Percentiles rank a stretch among this genome's conserved stretches.
Evolutionary conservation across 768 basidiomycete species (phyloP).

Genomic region (Heimioporus sp.): DNA sequence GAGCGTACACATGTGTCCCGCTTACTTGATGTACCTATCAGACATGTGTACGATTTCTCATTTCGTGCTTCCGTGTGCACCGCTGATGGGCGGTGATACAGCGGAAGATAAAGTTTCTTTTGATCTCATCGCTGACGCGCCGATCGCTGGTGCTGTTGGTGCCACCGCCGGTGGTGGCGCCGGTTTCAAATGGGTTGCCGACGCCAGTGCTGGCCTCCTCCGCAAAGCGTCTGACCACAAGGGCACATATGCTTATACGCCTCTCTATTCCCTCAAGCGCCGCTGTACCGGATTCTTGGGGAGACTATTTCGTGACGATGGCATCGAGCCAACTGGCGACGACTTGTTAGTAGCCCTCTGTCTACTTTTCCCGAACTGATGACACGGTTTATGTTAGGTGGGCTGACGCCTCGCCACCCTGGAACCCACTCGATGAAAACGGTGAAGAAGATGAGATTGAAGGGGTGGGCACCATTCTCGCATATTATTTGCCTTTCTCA

Average conservation of each 20-base stretch:
- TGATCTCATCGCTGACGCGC: conserved; percentile 14
- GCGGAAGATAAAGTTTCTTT: conserved; percentile 24
- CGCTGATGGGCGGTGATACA: conserved; percentile 1
- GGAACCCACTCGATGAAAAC: conserved; percentile 28
- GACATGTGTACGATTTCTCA: conserved; percentile 17
- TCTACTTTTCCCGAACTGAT: not conserved
- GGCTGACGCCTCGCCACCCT: conserved; percentile 16
- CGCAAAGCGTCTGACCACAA: conserved; percentile 18
- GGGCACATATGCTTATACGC: conserved; percentile 20
- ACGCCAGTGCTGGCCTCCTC: conserved; percentile 16
- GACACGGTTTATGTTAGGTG: conserved; percentile 14
- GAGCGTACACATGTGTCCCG: conserved; percentile 29
- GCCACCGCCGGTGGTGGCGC: not conserved
- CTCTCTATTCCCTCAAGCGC: conserved; percentile 20
- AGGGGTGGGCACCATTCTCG: conserved; percentile 7
- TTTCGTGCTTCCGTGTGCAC: not conserved
- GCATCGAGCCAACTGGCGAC: conserved; percentile 9
- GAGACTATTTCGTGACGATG: conserved; percentile 16
- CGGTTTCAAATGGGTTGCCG: conserved; percentile 13
- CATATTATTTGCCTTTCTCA: not conserved
- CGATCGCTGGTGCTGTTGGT: not conserved
- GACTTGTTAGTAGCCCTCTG: conserved; percentile 14
- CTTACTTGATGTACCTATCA: conserved; percentile 33
- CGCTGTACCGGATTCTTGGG: not conserved
- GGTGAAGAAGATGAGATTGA: conserved; percentile 23